Conservation (phyloP, 139 green algal species). For the Volvox africanus region DNA sequence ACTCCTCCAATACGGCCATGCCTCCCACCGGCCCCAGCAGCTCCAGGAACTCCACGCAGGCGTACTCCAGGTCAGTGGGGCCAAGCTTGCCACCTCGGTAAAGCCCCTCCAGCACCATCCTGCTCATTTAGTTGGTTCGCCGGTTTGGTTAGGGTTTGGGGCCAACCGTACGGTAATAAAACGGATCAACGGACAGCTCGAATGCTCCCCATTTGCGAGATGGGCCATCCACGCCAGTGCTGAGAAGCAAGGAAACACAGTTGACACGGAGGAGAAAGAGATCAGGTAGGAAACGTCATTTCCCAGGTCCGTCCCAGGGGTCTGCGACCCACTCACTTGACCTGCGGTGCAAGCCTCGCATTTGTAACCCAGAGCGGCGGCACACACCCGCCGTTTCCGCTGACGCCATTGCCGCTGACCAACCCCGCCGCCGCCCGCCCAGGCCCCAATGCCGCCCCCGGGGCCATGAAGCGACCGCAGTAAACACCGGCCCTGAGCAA, state of each 20-base stretch:
- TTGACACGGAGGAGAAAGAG: too few species aligned
- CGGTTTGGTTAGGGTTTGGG: too few species aligned
- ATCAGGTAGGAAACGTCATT: too few species aligned
- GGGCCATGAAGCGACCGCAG: background rate
- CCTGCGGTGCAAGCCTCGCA: slow-evolving; percentile 22
- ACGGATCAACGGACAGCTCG: too few species aligned
- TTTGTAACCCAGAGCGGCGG: slow-evolving; percentile 35
- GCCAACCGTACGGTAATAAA: too few species aligned
- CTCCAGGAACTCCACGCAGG: slow-evolving; percentile 48
- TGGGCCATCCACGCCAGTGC: too few species aligned
- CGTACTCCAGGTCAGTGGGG: slow-evolving; percentile 37
- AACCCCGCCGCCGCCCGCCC: background rate
- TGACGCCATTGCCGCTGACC: background rate
- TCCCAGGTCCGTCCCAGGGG: too few species aligned
- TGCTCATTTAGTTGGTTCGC: background rate
- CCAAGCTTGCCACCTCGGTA: slow-evolving; percentile 38
- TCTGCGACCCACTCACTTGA: slow-evolving; percentile 20
- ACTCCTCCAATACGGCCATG: slow-evolving; percentile 53
- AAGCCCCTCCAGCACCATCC: slow-evolving; percentile 36
- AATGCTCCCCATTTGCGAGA: too few species aligned
- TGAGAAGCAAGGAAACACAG: too few species aligned
- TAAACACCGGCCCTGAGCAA: background rate
- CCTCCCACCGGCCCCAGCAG: slow-evolving; percentile 26
- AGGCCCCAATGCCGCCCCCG: background rate
- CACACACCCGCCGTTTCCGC: too few species aligned